phyloP scores from a whole-genome alignment of 2,329 filamentous ascomycete genomes.

The Clonostachys byssicola region DNA sequence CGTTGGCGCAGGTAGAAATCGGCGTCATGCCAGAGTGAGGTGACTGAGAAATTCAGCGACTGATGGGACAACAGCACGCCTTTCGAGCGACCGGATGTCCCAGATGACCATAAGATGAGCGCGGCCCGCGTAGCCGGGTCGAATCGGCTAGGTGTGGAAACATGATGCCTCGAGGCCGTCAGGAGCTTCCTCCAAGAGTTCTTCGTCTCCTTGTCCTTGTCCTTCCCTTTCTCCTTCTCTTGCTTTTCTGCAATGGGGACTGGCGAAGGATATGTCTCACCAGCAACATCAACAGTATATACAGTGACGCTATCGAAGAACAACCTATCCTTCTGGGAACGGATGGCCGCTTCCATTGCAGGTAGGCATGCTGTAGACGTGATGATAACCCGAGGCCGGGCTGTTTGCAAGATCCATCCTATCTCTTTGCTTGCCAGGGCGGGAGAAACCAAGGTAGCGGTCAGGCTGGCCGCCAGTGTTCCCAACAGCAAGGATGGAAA shows the following conservation, averaged over 20 bases:
- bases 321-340: constrained; percentile 19
- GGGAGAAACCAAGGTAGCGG: constrained; percentile 31
- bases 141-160: constrained; percentile 30
- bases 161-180: constrained; percentile 42
- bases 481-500: constrained; percentile 29
- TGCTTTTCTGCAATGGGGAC: neutral
- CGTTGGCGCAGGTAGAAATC: constrained; percentile 29
- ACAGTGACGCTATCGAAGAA: constrained; percentile 45
- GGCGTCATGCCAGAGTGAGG: constrained; percentile 42
- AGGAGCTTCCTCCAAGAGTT: constrained; percentile 55
- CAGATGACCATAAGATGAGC: constrained; percentile 42
- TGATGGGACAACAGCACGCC: constrained; percentile 69
- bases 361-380: constrained; percentile 20
- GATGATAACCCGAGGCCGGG: constrained; percentile 29
- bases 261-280: constrained; percentile 19
- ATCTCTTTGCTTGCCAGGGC: constrained; percentile 31
- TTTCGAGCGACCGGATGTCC: constrained; percentile 71
- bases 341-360: constrained; percentile 25
- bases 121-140: constrained; percentile 50
- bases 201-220: neutral
- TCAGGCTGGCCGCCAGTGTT: constrained; percentile 30
- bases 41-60: constrained; percentile 57
- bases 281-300: constrained; percentile 45
- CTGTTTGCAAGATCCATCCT: constrained; percentile 33
- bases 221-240: neutral